A percentile compares a stretch with the other conserved stretches of the same genome.
Conservation (phyloP, 768 basidiomycete genomes). For the Lactarius tabidus region DNA sequence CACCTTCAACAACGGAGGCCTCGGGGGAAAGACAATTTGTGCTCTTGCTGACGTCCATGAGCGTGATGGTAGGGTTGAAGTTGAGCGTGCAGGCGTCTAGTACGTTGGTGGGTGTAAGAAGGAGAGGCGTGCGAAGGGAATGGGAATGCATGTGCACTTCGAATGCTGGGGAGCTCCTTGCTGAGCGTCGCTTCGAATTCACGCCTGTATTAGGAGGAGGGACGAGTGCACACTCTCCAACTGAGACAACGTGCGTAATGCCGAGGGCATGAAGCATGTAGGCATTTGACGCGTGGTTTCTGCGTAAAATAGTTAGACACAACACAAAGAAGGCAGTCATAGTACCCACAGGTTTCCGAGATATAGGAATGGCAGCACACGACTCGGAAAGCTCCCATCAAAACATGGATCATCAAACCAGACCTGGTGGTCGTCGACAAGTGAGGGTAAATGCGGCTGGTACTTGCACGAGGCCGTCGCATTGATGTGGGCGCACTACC, state of each 20-base stretch:
- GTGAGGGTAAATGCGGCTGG: conserved; percentile 63
- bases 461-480: conserved; percentile 63
- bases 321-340: conserved; percentile 5
- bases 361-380: conserved; percentile 89
- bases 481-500: conserved; percentile 15
- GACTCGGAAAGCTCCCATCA: conserved; percentile 93
- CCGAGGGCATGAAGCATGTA: conserved; percentile 95
- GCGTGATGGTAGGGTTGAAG: conserved; percentile 62
- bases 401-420: conserved; percentile 95
- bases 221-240: conserved; percentile 89
- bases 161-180: conserved; percentile 48
- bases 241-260: conserved; percentile 95
- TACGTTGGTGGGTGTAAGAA: conserved; percentile 28
- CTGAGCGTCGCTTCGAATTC: too few relatives aligned
- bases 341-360: conserved; percentile 82
- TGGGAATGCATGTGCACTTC: conserved; percentile 42
- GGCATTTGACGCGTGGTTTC: conserved; percentile 90
- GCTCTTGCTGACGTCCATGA: conserved; percentile 78
- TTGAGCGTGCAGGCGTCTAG: conserved; percentile 59
- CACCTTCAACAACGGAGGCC: not conserved
- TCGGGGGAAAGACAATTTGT: conserved; percentile 62
- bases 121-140: too few relatives aligned
- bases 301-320: conserved; percentile 31
- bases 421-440: conserved; percentile 69
- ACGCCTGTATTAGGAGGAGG: conserved; percentile 52